Base-by-base conservation (phyloP, 441 rosid genomes). In the Kokia cookei region DNA sequence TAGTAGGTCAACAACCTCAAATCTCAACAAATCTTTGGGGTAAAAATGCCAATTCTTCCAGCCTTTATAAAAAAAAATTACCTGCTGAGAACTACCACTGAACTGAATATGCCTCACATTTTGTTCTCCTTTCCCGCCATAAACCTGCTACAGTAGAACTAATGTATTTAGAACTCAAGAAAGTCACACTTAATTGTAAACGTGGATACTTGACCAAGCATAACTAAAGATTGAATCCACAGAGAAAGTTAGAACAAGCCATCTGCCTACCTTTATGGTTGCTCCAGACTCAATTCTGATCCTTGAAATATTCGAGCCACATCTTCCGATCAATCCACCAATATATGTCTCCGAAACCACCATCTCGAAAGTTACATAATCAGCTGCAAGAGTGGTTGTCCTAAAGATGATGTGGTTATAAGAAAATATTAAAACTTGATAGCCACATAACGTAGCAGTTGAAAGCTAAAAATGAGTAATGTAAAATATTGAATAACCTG, bases 361-460 rank as follows among this genome's bases (percentile, higher is more conserved):
- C 94, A 86, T 88, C 84, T 86, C 90, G 51, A 88, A 62, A 2
- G 89, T 88, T 66, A 88, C 86, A 67, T 83, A 86, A 59, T 83
- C 92, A 90, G 90, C 94, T 88, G 92, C 88, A 86, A 84, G 87
- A 85, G 82, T 79, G 86, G 81, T 86, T 82, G 86, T 82, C 89
- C 86, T 86, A 84, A 85, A 84, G 89, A 83, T 85, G 85, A 85
- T 84, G 89, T 80, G 79, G 78, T 84, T 83, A 77, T 77, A 78
- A 80, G 81, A 84, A 67, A 76, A 83, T 77, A 86, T 82, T 79
- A 82, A 82, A 80, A 82, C 78, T 80, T 84, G 83, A 77, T 58
- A 69, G 79, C 82, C 65, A 79, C 83, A 58, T 53, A 72, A 53
- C 32, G 83, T 58, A 79, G 82, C 85, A 78, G 54, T 73, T 50